These are phyloP conservation scores for Chalara sp. DNA, from an alignment of 2,329 filamentous ascomycete species.

Conservation along the genomic window DNA sequence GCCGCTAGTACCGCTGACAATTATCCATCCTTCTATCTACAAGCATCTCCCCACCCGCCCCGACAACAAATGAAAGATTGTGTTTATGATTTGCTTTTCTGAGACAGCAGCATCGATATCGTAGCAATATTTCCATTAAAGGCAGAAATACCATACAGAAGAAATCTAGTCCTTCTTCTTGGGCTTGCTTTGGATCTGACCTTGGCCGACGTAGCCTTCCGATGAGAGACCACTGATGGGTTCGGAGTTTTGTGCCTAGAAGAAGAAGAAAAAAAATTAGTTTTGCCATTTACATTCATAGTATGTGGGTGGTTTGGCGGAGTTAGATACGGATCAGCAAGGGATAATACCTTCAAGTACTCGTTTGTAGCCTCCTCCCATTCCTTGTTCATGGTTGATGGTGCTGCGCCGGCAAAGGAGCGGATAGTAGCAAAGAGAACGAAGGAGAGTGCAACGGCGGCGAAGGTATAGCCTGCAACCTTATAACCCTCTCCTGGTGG, in stretches of 20 bases:
- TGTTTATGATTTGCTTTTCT: too few species aligned
- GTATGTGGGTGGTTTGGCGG: not conserved
- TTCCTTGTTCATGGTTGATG: constrained; percentile 90
- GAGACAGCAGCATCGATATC: too few species aligned
- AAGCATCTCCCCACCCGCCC: too few species aligned
- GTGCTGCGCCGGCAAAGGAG: constrained; percentile 62
- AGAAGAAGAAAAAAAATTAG: not conserved
- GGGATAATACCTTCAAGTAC: constrained; percentile 69
- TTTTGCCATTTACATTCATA: too few species aligned
- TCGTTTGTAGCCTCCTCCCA: constrained; percentile 95
- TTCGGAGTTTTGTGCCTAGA: constrained; percentile 74
- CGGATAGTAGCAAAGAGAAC: constrained; percentile 69
- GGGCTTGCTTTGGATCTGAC: constrained; percentile 58
- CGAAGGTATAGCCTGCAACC: constrained; percentile 65
- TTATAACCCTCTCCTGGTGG: constrained; percentile 81
- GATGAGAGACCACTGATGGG: constrained; percentile 79
- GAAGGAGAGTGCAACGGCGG: constrained; percentile 61
- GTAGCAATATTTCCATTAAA: too few species aligned
- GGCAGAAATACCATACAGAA: too few species aligned
- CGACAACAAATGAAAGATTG: too few species aligned
- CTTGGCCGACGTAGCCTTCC: constrained; percentile 70
- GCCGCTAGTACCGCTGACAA: too few species aligned
- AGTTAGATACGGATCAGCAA: not conserved
- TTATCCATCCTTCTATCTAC: too few species aligned
- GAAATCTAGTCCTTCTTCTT: constrained; percentile 19